Evolutionary conservation across 1,284 basidiomycete species (phyloP).

Genomic region (Apiotrichum siamense): DNA sequence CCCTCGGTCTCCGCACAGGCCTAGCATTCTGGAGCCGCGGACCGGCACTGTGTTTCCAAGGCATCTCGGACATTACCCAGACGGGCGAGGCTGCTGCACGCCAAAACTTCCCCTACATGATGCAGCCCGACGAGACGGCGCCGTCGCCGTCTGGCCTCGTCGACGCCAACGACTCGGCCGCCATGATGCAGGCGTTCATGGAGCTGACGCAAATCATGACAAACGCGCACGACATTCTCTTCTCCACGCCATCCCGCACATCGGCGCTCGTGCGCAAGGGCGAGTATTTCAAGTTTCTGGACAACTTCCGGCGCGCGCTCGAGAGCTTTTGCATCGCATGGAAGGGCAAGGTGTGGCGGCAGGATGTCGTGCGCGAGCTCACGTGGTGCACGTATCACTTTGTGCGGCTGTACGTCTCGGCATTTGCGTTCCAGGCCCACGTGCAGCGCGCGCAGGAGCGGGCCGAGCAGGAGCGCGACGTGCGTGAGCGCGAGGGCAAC

Average conservation of each 20-base stretch:
- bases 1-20: constrained; percentile 46
- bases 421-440: constrained; percentile 49
- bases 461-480: constrained; percentile 23
- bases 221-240: constrained; percentile 48
- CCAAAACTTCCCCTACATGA: constrained; percentile 45
- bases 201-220: constrained; percentile 50
- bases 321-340: constrained; percentile 33
- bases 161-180: constrained; percentile 29
- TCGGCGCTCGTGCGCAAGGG: constrained; percentile 44
- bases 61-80: constrained; percentile 41
- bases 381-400: constrained; percentile 46
- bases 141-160: not conserved
- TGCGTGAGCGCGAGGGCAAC: not conserved
- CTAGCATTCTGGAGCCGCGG: constrained; percentile 49
- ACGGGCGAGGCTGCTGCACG: constrained; percentile 41
- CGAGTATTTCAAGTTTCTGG: constrained; percentile 48
- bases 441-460: constrained; percentile 43
- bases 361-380: constrained; percentile 32
- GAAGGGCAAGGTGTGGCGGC: constrained; percentile 38
- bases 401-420: constrained; percentile 48
- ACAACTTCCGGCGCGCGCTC: constrained; percentile 37
- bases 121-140: constrained; percentile 16
- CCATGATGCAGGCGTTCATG: constrained; percentile 38
- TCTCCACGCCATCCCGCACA: constrained; percentile 45
- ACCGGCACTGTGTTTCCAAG: constrained; percentile 46